A percentile compares a stretch with the other conserved stretches of the same genome.
These are phyloP conservation scores for Arbutus unedo DNA, from an alignment of 148 eudicot genomes.

Conservation along the genomic window DNA sequence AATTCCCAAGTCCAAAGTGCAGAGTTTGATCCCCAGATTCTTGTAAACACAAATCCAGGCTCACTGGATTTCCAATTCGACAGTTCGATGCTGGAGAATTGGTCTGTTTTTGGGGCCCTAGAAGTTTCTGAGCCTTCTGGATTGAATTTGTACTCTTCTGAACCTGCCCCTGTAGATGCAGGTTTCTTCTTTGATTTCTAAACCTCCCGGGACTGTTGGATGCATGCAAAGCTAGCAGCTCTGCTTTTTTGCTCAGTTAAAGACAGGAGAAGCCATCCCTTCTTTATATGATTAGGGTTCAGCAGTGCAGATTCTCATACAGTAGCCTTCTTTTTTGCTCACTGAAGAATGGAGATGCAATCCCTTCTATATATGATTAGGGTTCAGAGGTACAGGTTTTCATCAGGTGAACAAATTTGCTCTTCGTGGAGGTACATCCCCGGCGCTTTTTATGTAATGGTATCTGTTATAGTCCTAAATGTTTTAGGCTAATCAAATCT, in stretches of 20 bases:
- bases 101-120: slow-evolving; percentile 19
- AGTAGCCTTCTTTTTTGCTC: not conserved
- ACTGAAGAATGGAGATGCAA: not conserved
- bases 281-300: not conserved
- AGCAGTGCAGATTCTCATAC: not conserved
- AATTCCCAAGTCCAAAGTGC: slow-evolving; percentile 19
- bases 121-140: slow-evolving; percentile 23
- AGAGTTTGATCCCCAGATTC: slow-evolving; percentile 20
- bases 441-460: not conserved
- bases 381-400: not conserved
- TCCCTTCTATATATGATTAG: not conserved
- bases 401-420: not conserved
- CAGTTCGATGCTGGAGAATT: slow-evolving; percentile 29
- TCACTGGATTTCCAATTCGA: slow-evolving; percentile 29
- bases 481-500: not conserved
- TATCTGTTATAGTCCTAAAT: not conserved
- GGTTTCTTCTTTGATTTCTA: slow-evolving; percentile 46
- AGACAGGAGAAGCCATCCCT: not conserved
- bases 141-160: slow-evolving; percentile 30
- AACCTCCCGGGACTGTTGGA: slow-evolving; percentile 17
- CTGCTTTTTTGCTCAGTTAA: not conserved
- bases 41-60: slow-evolving; percentile 17
- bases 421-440: not conserved
- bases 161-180: slow-evolving; percentile 33
- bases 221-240: not conserved